Conservation (phyloP, 2,329 filamentous ascomycete genomes). For the Aspergillus brasiliensis region DNA sequence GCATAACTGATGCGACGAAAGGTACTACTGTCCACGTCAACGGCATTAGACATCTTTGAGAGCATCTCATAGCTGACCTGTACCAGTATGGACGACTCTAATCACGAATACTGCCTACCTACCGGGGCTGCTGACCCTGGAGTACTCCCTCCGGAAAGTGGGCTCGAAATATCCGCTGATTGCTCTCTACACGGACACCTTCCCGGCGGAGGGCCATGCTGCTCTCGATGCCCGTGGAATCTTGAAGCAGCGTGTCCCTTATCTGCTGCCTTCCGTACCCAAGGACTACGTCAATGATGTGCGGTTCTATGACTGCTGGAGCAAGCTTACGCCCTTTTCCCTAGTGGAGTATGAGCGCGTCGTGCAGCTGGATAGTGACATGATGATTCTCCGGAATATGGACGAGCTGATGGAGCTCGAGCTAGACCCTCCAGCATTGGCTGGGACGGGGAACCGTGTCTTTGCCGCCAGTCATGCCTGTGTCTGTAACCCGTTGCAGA, state of each 20-base stretch:
- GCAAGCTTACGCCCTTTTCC: slow-evolving; percentile 79
- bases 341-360: slow-evolving; percentile 76
- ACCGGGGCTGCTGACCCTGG: slow-evolving; percentile 77
- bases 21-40: background rate
- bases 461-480: slow-evolving; percentile 51
- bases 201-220: slow-evolving; percentile 67
- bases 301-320: slow-evolving; percentile 89
- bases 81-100: slow-evolving; percentile 77
- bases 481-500: slow-evolving; percentile 24
- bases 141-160: slow-evolving; percentile 70
- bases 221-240: slow-evolving; percentile 72
- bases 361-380: slow-evolving; percentile 84
- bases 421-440: slow-evolving; percentile 61
- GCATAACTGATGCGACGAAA: slow-evolving; percentile 9
- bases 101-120: slow-evolving; percentile 85
- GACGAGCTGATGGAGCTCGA: slow-evolving; percentile 83
- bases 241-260: slow-evolving; percentile 68
- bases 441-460: slow-evolving; percentile 61
- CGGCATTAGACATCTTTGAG: background rate
- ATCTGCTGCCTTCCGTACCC: slow-evolving; percentile 66
- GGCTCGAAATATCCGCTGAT: slow-evolving; percentile 74
- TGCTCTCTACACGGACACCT: slow-evolving; percentile 78
- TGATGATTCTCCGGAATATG: slow-evolving; percentile 82
- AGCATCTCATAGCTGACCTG: background rate
- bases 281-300: slow-evolving; percentile 75